These are phyloP conservation scores for Xylariaceae sp. DNA, from an alignment of 2,329 filamentous ascomycete species.

Conservation along the genomic window DNA sequence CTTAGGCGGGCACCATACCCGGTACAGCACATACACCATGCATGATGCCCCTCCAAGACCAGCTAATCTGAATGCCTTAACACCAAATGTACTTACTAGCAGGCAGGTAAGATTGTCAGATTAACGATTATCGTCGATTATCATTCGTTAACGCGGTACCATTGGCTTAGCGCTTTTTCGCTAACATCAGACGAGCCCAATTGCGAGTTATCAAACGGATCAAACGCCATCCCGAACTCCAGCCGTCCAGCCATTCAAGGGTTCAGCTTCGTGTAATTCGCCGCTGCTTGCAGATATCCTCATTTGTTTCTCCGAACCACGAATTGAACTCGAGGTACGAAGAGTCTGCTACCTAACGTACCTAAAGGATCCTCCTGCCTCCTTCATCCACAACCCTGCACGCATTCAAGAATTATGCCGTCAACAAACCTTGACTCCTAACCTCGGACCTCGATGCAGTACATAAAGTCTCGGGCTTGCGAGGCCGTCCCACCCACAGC, in stretches of 20 bases:
- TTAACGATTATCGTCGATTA: background rate
- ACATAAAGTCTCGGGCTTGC: too few relatives aligned
- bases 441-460: too few relatives aligned
- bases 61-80: background rate
- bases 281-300: conserved; percentile 12
- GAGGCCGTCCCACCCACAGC: too few relatives aligned
- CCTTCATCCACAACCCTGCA: background rate
- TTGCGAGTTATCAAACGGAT: background rate
- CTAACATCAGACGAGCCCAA: background rate
- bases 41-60: too few relatives aligned
- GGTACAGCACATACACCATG: too few relatives aligned
- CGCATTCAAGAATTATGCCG: background rate
- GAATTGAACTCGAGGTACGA: too few relatives aligned
- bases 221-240: conserved; percentile 4
- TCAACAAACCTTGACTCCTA: background rate
- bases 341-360: background rate
- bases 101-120: background rate
- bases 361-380: background rate
- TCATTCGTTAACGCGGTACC: background rate
- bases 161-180: background rate
- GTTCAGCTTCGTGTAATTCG: conserved; percentile 11
- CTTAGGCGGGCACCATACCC: too few relatives aligned
- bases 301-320: conserved; percentile 25
- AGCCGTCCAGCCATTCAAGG: conserved; percentile 6
- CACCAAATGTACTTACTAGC: background rate